A percentile compares a stretch with the other conserved stretches of the same genome.
Conservation (phyloP, 208 protist species). For the Leishmania lainsoni region DNA sequence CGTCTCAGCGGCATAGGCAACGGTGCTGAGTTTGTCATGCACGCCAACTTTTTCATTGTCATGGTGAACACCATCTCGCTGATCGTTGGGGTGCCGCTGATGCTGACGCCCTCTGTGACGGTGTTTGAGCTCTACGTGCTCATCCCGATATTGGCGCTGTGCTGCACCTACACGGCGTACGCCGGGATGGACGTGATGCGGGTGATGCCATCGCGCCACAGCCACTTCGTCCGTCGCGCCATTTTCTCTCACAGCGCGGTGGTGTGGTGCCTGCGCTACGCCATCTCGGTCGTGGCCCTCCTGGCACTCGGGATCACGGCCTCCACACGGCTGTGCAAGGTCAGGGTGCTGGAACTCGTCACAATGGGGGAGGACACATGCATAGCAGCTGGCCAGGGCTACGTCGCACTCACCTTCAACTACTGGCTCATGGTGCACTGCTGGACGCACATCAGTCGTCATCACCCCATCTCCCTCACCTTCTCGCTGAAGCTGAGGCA, state of each 20-base stretch:
- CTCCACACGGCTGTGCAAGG: constrained; percentile 40
- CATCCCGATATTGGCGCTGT: constrained; percentile 78
- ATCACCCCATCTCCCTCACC: constrained; percentile 70
- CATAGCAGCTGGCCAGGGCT: constrained; percentile 63
- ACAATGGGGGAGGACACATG: constrained; percentile 44
- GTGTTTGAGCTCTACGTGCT: constrained; percentile 86
- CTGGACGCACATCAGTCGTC: constrained; percentile 90
- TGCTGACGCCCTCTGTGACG: constrained; percentile 68
- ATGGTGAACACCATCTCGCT: constrained; percentile 66
- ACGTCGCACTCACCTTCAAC: constrained; percentile 84
- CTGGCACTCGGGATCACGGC: constrained; percentile 77
- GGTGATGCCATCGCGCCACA: constrained; percentile 81
- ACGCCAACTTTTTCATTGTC: constrained; percentile 80
- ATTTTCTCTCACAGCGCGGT: constrained; percentile 80
- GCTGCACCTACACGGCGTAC: constrained; percentile 87
- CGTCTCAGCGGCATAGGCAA: constrained; percentile 86
- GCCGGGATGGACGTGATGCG: constrained; percentile 83
- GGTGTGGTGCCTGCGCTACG: constrained; percentile 83
- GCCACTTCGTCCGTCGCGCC: constrained; percentile 83
- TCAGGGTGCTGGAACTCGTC: constrained; percentile 37
- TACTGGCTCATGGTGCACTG: constrained; percentile 91
- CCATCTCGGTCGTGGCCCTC: constrained; percentile 65
- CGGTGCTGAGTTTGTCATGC: constrained; percentile 81
- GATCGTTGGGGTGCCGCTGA: constrained; percentile 58
- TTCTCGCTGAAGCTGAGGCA: constrained; percentile 76